phyloP scores from a whole-genome alignment of 257 asterid genomes.

The Capsicum baccatum region DNA sequence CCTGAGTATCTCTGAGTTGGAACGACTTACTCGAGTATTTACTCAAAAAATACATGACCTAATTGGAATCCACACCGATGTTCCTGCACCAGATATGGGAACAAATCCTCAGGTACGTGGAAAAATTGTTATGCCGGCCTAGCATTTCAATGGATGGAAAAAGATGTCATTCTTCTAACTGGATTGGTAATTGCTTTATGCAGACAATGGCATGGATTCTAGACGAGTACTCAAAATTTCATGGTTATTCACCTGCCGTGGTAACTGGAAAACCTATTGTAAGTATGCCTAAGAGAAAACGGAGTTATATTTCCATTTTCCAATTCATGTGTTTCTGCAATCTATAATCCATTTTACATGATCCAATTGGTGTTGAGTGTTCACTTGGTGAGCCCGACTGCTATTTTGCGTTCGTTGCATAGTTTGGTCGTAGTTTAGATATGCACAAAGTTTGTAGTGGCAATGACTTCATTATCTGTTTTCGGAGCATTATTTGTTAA shows the following conservation, averaged over 20 bases:
- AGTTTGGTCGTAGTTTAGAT: background rate
- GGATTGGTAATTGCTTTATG: background rate
- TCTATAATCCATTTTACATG: background rate
- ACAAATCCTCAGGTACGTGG: slow-evolving; percentile 47
- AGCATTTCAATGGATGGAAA: background rate
- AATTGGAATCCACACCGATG: slow-evolving; percentile 63
- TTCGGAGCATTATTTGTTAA: background rate
- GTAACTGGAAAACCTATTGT: slow-evolving; percentile 73
- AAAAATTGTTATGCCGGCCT: background rate
- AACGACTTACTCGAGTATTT: slow-evolving; percentile 65
- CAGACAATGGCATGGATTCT: slow-evolving; percentile 82
- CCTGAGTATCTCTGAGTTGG: slow-evolving; percentile 73
- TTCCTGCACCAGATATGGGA: slow-evolving; percentile 84
- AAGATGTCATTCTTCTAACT: background rate
- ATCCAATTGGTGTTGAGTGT: background rate
- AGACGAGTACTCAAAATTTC: slow-evolving; percentile 74
- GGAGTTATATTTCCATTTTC: background rate
- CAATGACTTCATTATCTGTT: background rate
- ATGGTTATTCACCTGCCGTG: slow-evolving; percentile 72
- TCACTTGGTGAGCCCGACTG: background rate
- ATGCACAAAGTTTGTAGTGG: background rate
- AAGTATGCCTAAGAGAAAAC: slow-evolving; percentile 28
- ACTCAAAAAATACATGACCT: slow-evolving; percentile 70
- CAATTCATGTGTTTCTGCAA: background rate
- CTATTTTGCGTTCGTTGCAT: background rate